Percentiles rank a stretch among this genome's conserved stretches.
phyloP scores from a whole-genome alignment of 768 basidiomycete genomes.

The Termitomyces sp. region DNA sequence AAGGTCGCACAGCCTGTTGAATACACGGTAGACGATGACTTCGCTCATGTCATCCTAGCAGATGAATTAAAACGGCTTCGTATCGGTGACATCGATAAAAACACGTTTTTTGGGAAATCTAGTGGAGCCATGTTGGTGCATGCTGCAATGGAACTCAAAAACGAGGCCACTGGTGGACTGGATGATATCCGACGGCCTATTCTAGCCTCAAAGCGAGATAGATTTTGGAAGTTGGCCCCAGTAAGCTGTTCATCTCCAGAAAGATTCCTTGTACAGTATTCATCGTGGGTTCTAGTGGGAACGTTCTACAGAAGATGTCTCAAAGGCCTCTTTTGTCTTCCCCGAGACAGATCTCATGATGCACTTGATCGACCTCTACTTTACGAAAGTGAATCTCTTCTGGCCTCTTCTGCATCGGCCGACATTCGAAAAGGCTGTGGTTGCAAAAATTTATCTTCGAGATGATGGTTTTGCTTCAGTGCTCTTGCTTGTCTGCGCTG shows the following conservation, averaged over 20 bases:
- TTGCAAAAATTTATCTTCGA: slow-evolving; percentile 41
- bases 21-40: slow-evolving; percentile 30
- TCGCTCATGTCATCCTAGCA: slow-evolving; percentile 16
- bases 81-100: slow-evolving; percentile 30
- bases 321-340: slow-evolving; percentile 31
- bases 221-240: slow-evolving; percentile 33
- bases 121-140: slow-evolving; percentile 51
- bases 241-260: slow-evolving; percentile 19
- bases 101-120: slow-evolving; percentile 52
- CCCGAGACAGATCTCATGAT: slow-evolving; percentile 47
- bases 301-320: slow-evolving; percentile 10
- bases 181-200: slow-evolving; percentile 12
- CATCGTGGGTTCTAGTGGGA: slow-evolving; percentile 30
- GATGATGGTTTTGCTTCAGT: slow-evolving; percentile 52
- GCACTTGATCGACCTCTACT: slow-evolving; percentile 60
- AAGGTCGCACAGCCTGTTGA: slow-evolving; percentile 17
- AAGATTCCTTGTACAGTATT: not conserved
- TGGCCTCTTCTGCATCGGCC: slow-evolving; percentile 71
- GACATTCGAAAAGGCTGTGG: slow-evolving; percentile 51
- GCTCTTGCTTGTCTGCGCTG: slow-evolving; percentile 68
- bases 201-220: slow-evolving; percentile 21
- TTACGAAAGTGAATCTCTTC: slow-evolving; percentile 48
- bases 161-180: slow-evolving; percentile 43
- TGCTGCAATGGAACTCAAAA: slow-evolving; percentile 54
- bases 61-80: slow-evolving; percentile 30